Evolutionary conservation across 164 flowering plant genomes (phyloP), one percentile per base, ranked within the genome.

Genomic region (Stephania yunnanensis): DNA sequence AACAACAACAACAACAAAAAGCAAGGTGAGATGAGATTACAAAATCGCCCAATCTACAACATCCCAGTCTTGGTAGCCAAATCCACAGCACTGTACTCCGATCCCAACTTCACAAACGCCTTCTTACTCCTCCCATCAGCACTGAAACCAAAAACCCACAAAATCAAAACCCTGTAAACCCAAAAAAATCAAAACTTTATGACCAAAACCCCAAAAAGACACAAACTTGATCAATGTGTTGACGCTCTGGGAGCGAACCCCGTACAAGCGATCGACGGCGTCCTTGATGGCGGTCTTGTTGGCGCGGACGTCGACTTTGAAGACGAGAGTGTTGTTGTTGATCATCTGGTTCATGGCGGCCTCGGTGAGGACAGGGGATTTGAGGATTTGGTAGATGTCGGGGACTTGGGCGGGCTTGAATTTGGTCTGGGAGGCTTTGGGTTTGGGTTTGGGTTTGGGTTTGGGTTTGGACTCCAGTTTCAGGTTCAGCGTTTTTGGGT

Each of bases 271-370:
- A 15, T 58, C 64, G n/a, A 58, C 64, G 5, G 64, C 64, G 64
- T 58, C 64, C 64, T 58, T 58, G 64, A 58, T 58, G 64, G n/a
- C 19, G 64, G 64, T 58, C 64, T 58, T 58, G 64, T 58, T n/a
- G 5, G 64, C 64, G 6, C 64, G 64, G 1, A 58, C 19, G 64
- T 58, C 64, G 64, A 58, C 64, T 19, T 58, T 58, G 64, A 58
- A 58, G 19, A 58, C 64, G n/a, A 58, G 7, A 19, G 64, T 58
- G 64, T 58, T 58, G 64, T 58, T 58, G n/a, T 58, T n/a, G 13
- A 58, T 58, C 64, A 58, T 58, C 20, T 58, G 64, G n/a, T 58
- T 58, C 64, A 58, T 58, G 17, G 20, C 64, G 19, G 64, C 64
- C 19, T 58, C 64, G 64, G 64, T 58, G 0, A 58, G 17, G 15